phyloP scores from a whole-genome alignment of 2,329 filamentous ascomycete species.

The Arthrobotrys megalospora region DNA sequence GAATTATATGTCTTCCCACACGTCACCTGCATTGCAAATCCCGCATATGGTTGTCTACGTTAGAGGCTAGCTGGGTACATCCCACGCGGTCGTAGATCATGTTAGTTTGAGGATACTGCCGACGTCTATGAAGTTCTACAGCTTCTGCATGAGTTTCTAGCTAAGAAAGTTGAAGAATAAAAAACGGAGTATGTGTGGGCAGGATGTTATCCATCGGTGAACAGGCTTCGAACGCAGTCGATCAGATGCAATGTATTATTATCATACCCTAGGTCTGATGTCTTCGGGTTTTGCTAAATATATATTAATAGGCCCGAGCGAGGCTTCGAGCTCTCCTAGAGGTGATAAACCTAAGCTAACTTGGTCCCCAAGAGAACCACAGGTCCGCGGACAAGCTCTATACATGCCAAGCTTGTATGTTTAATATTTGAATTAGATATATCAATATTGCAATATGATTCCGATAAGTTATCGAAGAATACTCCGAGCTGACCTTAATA shows the following conservation, averaged over 20 bases:
- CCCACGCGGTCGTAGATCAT: constrained; percentile 1
- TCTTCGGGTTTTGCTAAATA: no score
- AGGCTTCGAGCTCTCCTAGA: no score
- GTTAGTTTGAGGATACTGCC: constrained; percentile 5
- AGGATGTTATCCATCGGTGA: no score
- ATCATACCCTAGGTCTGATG: no score
- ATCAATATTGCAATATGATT: not conserved
- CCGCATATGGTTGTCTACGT: not conserved
- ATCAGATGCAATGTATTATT: no score
- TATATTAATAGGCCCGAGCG: no score
- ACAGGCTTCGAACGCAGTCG: no score
- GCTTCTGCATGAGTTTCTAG: constrained; percentile 1
- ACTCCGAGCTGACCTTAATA: not conserved
- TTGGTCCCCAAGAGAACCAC: no score
- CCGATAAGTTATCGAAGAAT: not conserved
- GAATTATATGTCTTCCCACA: constrained; percentile 28
- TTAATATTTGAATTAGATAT: no score
- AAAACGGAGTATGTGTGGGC: not conserved
- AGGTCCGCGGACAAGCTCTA: no score
- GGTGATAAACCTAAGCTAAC: no score
- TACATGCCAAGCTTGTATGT: no score
- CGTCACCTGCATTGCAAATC: constrained; percentile 19
- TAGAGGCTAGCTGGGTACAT: not conserved
- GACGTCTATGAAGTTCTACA: not conserved
- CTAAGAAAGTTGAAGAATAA: not conserved